Conservation (phyloP, 2,329 filamentous ascomycete genomes). For the Diaporthe sp. region DNA sequence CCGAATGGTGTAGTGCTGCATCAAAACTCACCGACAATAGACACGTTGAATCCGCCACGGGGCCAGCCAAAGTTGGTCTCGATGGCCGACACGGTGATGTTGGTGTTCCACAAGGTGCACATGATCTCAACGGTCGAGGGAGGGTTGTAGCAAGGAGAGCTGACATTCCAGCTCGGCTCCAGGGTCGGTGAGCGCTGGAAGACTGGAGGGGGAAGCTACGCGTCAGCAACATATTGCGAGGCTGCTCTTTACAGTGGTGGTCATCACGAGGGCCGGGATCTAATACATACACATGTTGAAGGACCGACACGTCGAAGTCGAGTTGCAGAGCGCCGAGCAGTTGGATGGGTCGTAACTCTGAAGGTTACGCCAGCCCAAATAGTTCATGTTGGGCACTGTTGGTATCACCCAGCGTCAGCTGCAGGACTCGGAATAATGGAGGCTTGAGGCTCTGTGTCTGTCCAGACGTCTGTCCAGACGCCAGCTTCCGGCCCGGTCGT, state of each 20-base stretch:
- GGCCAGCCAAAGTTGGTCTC: not conserved
- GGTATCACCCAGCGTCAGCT: not conserved
- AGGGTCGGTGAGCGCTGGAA: conserved; percentile 7
- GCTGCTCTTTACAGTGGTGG: too few relatives aligned
- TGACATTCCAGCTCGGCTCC: not conserved
- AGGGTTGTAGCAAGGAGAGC: conserved; percentile 3
- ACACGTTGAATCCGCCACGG: conserved; percentile 2
- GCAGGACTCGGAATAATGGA: not conserved
- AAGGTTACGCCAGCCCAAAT: not conserved
- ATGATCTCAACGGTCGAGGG: conserved; percentile 11
- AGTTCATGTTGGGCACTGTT: conserved; percentile 7
- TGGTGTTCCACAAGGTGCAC: conserved; percentile 9
- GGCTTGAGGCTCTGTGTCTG: not conserved
- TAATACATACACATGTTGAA: conserved; percentile 3
- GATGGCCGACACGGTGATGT: not conserved
- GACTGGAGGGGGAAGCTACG: not conserved
- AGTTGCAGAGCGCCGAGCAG: conserved; percentile 1
- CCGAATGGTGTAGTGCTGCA: not conserved
- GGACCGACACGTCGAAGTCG: not conserved
- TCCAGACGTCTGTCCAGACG: not conserved
- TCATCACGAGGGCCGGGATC: not conserved
- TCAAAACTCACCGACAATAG: conserved; percentile 5
- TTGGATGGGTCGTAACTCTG: not conserved
- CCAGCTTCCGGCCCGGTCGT: not conserved
- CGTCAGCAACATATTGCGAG: not conserved